These are phyloP conservation scores for Calamus simplicifolius DNA, from an alignment of 176 grass and related monocot species.

Conservation along the genomic window DNA sequence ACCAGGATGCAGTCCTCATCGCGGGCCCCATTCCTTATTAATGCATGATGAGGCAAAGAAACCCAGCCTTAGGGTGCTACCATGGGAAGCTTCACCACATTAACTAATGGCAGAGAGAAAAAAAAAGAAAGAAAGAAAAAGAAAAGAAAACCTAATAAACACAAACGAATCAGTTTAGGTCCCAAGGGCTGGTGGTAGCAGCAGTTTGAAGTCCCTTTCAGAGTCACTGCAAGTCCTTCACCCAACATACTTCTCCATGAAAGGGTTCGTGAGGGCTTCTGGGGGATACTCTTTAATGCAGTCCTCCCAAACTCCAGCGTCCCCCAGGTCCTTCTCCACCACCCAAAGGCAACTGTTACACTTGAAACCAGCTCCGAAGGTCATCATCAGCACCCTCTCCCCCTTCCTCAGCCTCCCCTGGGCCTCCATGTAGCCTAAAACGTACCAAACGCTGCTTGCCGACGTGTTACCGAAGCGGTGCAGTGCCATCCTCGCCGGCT, in stretches of 20 bases:
- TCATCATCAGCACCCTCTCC: slow-evolving; percentile 78
- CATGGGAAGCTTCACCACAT: too few species aligned
- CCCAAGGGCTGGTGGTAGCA: too few species aligned
- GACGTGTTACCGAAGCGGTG: slow-evolving; percentile 95
- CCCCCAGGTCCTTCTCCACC: slow-evolving; percentile 29
- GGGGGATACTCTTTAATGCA: slow-evolving; percentile 56
- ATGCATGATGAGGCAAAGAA: too few species aligned
- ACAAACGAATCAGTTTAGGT: too few species aligned
- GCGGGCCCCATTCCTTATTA: too few species aligned
- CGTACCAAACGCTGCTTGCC: slow-evolving; percentile 92
- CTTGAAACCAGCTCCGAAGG: slow-evolving; percentile 94
- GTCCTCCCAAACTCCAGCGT: slow-evolving; percentile 65
- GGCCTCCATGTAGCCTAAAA: slow-evolving; percentile 84
- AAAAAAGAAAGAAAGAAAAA: too few species aligned
- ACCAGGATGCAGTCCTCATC: too few species aligned
- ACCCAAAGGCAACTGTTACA: slow-evolving; percentile 92
- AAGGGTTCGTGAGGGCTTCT: slow-evolving; percentile 51
- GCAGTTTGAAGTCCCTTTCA: too few species aligned
- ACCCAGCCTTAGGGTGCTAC: too few species aligned
- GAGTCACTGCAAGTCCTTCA: slow-evolving; percentile 40
- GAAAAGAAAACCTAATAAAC: too few species aligned
- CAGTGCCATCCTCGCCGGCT: slow-evolving; percentile 80
- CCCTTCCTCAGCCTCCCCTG: slow-evolving; percentile 41
- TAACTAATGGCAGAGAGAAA: too few species aligned
- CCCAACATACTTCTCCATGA: slow-evolving; percentile 78